These are phyloP conservation scores for Verruconis gallopava DNA, from an alignment of 2,329 filamentous ascomycete genomes.

Conservation along the genomic window DNA sequence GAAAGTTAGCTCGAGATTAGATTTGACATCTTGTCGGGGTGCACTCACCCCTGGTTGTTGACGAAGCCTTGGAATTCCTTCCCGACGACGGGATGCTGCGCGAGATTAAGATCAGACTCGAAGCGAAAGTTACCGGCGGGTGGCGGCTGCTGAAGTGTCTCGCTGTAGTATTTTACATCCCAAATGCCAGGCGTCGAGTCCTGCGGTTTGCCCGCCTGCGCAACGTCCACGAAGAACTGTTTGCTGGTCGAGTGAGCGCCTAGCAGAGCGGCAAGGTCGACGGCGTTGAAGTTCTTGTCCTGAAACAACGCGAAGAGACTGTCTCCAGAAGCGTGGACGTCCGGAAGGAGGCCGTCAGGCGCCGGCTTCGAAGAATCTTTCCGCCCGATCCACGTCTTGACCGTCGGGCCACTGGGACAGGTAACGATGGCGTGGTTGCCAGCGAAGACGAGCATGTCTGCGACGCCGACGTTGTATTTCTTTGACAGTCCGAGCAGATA, in stretches of 20 bases:
- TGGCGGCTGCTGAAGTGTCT: constrained; percentile 18
- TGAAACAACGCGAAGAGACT: constrained; percentile 34
- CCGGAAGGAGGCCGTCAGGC: constrained; percentile 16
- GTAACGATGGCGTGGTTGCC: constrained; percentile 33
- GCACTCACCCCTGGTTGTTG: not conserved
- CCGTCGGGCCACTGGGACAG: constrained; percentile 40
- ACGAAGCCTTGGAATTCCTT: not conserved
- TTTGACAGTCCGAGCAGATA: constrained; percentile 27
- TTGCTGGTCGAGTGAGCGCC: constrained; percentile 40
- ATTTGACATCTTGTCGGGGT: not conserved
- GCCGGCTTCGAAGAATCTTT: constrained; percentile 9
- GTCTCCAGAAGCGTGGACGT: constrained; percentile 27
- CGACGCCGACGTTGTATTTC: constrained; percentile 35
- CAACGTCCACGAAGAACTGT: constrained; percentile 33
- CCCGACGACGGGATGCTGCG: constrained; percentile 18
- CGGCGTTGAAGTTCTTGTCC: constrained; percentile 37
- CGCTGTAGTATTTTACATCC: constrained; percentile 16
- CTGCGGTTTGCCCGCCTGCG: constrained; percentile 13
- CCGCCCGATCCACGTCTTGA: constrained; percentile 31
- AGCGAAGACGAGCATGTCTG: constrained; percentile 42
- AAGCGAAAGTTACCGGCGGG: constrained; percentile 21
- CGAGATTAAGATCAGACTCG: constrained; percentile 20
- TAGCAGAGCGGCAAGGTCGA: constrained; percentile 40
- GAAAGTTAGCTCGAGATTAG: not conserved
- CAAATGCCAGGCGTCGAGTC: constrained; percentile 12